Evolutionary conservation across 2,329 filamentous ascomycete genomes (phyloP), one percentile per base, ranked within the genome.

Genomic region (Elsinoe perseae): DNA sequence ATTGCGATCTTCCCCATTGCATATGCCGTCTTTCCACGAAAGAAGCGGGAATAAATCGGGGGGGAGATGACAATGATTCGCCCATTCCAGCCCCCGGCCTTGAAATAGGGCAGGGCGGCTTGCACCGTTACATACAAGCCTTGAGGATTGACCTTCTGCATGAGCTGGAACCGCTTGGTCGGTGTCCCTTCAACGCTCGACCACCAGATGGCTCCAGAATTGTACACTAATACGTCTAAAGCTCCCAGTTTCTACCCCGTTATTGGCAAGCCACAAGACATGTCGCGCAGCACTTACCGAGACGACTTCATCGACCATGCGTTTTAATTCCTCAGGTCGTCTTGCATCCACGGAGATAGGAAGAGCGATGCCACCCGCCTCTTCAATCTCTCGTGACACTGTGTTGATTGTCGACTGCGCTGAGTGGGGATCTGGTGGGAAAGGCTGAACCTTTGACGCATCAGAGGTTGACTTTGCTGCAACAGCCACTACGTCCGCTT

Each of bases 121-220:
- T 90, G 85, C 4, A 93, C 66, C 2, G 79, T 77, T 16, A 79
- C 85, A 70, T 95, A 95, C 0, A 95, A 74, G 0, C 89, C 89
- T 63, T 89, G 83, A 0, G 81, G 77, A 64, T 90, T 90, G 60
- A 90, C 81, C 59, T 77, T 75, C 70, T 90, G 86, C 84, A 91
- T 88, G 61, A 86, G 70, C 60, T 74, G 73, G 57, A 77, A 76
- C 28, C 71, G 67, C 61, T 76, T 75, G 69, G 76, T 72, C 1
- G 75, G 79, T 67, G 87, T 92, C 46, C 83, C 80, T 53, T 83
- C 79, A 0, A 95, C 82, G 1, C 85, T 79, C 0, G 85, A 80
- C 87, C 88, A 92, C 84, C 85, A 93, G 62, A 95, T 90, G 2
- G 89, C 89, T 38, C 89, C 89, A 0, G 85, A 84, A 68, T 93